Evolutionary conservation across 306 rosid genomes (phyloP), one percentile per base, ranked within the genome.

Genomic region (Ormosia emarginata): DNA sequence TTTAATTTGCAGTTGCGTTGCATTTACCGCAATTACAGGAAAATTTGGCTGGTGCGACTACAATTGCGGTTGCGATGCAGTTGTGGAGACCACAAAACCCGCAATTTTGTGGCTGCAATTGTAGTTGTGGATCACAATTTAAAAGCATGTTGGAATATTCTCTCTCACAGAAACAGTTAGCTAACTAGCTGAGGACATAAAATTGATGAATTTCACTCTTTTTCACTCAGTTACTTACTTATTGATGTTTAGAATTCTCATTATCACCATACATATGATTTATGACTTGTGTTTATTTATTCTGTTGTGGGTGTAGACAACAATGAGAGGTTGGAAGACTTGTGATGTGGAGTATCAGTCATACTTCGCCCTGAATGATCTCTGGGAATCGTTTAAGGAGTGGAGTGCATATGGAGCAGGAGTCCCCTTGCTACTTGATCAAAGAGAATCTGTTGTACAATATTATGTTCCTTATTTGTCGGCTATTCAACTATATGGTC

Each of bases 361-460:
- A 73, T 93, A 87, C 82, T 95, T 95, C 70, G 39, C 86, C 32
- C 79, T 95, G 78, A 82, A 83, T 85, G 94, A 95, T 88, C 95
- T 93, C 61, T 93, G 98, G 97, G 98, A 95, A 75, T 89, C 98
- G 8, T 91, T 93, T 58, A 88, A 85, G 91, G 98, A 95, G 85
- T 90, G 97, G 98, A 95, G 98, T 82, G 95, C 87, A 9, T 95
- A 95, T 74, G 98, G 98, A 59, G 94, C 91, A n/a, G 98, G 97
- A 83, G 98, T 95, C 4, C 98, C 97, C 59, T 84, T 91, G 81
- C 46, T 93, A 55, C 97, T 93, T 63, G 88, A 88, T 79, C 88
- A 87, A 81, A 78, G 86, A 74, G 91, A 90, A 52, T 90, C 98
- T 77, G 97, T 93, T 58, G 74, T 93, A 7, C 98, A 95, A 67